phyloP scores from a whole-genome alignment of 2,329 filamentous ascomycete species.

The Didymella glomerata region DNA sequence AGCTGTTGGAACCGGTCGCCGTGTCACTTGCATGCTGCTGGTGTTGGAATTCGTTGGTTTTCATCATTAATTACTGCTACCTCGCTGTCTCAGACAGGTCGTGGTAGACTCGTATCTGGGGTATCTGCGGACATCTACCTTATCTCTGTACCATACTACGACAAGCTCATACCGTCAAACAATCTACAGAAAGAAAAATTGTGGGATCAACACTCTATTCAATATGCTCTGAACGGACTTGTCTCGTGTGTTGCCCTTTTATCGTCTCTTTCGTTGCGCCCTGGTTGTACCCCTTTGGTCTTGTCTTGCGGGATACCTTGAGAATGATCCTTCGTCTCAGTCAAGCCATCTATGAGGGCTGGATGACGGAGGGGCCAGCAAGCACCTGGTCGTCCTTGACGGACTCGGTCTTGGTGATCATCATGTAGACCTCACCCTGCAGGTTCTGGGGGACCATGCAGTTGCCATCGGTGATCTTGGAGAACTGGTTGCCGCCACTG shows the following conservation, averaged over 20 bases:
- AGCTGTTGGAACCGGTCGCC: too few species aligned
- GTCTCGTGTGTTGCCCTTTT: neutral
- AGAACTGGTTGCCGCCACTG: conserved; percentile 59
- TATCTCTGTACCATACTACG: conserved; percentile 11
- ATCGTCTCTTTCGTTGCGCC: neutral
- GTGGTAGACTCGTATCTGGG: conserved; percentile 8
- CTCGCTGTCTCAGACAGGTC: conserved; percentile 1
- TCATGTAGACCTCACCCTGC: conserved; percentile 72
- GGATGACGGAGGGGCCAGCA: conserved; percentile 60
- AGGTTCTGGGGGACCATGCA: conserved; percentile 71
- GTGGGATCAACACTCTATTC: neutral
- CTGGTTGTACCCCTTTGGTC: neutral
- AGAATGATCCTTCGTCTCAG: neutral
- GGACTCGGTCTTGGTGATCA: conserved; percentile 63
- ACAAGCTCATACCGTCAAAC: conserved; percentile 19
- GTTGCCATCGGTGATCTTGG: conserved; percentile 62
- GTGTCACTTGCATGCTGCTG: neutral
- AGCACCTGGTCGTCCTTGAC: conserved; percentile 62
- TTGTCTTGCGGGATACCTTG: neutral
- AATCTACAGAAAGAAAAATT: conserved; percentile 25
- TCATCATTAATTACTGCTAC: conserved; percentile 17
- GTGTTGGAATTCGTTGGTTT: neutral
- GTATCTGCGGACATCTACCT: conserved; percentile 17
- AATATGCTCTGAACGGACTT: conserved; percentile 23
- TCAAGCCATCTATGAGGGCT: conserved; percentile 46